Evolutionary conservation across 495 filamentous ascomycete species (phyloP).

Genomic region (Penicillium flavigenum): DNA sequence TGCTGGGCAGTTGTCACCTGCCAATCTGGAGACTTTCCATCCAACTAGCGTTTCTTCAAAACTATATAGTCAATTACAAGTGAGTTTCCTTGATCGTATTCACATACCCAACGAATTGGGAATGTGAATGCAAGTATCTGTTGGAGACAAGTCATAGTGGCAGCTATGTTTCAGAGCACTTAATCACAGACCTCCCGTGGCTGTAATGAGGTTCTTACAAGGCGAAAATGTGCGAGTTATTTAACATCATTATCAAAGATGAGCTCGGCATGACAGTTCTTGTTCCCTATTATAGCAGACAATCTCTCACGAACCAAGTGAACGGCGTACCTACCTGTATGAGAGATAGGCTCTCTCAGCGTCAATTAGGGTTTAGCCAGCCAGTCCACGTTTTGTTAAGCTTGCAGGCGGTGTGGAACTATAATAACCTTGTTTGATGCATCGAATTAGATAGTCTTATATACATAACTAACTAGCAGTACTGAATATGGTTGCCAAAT

Average conservation of each 20-base stretch:
- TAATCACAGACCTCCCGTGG: slow-evolving; percentile 18
- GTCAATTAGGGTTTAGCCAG: too few species aligned
- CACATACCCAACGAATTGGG: slow-evolving; percentile 15
- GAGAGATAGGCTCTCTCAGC: too few species aligned
- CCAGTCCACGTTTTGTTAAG: too few species aligned
- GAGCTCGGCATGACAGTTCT: slow-evolving; percentile 22
- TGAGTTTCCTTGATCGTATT: slow-evolving; percentile 22
- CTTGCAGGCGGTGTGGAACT: too few species aligned
- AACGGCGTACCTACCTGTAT: too few species aligned
- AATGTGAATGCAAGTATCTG: slow-evolving; percentile 14
- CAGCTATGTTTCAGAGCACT: slow-evolving; percentile 10
- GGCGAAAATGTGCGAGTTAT: slow-evolving; percentile 16
- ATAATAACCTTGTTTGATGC: too few species aligned
- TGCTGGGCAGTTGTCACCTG: slow-evolving; percentile 17
- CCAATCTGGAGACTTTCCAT: slow-evolving; percentile 33
- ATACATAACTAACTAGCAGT: too few species aligned
- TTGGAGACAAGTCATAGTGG: slow-evolving; percentile 28
- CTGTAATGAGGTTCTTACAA: slow-evolving; percentile 12
- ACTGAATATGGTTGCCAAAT: too few species aligned
- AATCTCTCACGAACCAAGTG: background rate
- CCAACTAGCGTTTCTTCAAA: slow-evolving; percentile 36
- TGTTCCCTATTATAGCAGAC: slow-evolving; percentile 5
- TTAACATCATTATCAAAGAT: slow-evolving; percentile 18
- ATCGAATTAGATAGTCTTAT: too few species aligned
- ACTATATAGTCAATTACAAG: slow-evolving; percentile 30